phyloP scores from a whole-genome alignment of 2,329 filamentous ascomycete species.

The Parafenestella ontariensis region DNA sequence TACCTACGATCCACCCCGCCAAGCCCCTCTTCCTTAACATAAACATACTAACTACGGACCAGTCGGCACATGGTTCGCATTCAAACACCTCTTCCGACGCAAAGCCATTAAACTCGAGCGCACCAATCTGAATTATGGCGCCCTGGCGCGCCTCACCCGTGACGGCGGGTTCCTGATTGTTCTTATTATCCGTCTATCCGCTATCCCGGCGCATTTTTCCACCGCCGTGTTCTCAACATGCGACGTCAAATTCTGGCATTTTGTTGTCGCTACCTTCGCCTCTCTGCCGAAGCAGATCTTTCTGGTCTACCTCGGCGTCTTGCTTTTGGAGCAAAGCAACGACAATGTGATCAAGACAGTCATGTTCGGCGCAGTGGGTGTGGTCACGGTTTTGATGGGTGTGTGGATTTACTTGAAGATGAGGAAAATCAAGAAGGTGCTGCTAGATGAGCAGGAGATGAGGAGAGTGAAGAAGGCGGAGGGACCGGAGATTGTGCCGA shows the following conservation, averaged over 20 bases:
- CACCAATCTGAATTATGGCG: slow-evolving; percentile 47
- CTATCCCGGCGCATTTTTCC: slow-evolving; percentile 45
- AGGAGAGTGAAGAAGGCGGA: slow-evolving; percentile 27
- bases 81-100: slow-evolving; percentile 40
- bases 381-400: slow-evolving; percentile 40
- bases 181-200: slow-evolving; percentile 43
- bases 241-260: slow-evolving; percentile 47
- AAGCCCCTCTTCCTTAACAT: too few species aligned
- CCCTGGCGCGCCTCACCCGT: slow-evolving; percentile 43
- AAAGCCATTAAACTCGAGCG: slow-evolving; percentile 43
- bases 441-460: slow-evolving; percentile 43
- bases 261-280: slow-evolving; percentile 42
- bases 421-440: slow-evolving; percentile 38
- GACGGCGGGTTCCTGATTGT: slow-evolving; percentile 46
- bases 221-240: slow-evolving; percentile 47
- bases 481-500: slow-evolving; percentile 25
- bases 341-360: slow-evolving; percentile 34
- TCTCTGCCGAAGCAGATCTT: slow-evolving; percentile 47
- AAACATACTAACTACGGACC: slow-evolving; percentile 12
- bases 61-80: slow-evolving; percentile 48
- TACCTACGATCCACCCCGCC: too few species aligned
- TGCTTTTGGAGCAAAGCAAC: slow-evolving; percentile 38
- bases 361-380: slow-evolving; percentile 40
- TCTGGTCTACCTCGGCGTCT: slow-evolving; percentile 45
- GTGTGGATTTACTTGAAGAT: slow-evolving; percentile 46